phyloP scores from a whole-genome alignment of 2,329 filamentous ascomycete genomes.

The Pseudopyrenochaeta lycopersici region DNA sequence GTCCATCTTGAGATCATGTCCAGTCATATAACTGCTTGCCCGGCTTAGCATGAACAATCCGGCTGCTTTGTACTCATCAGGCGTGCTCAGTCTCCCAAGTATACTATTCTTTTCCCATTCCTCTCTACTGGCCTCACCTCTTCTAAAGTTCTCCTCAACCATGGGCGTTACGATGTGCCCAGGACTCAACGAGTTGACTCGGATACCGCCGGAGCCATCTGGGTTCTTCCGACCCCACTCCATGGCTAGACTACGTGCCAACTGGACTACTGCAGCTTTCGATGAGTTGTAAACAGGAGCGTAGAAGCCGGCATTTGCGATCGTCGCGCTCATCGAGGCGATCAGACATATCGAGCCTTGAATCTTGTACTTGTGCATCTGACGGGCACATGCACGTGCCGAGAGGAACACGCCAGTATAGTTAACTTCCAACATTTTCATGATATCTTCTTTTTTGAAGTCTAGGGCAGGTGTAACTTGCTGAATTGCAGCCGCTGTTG shows the following conservation, averaged over 20 bases:
- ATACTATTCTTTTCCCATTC: conserved; percentile 86
- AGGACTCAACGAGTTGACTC: conserved; percentile 80
- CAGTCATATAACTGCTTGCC: conserved; percentile 50
- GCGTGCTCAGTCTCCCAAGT: conserved; percentile 61
- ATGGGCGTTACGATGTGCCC: conserved; percentile 84
- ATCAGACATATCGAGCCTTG: conserved; percentile 69
- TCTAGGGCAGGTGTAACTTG: conserved; percentile 83
- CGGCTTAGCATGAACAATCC: conserved; percentile 46
- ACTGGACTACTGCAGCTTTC: conserved; percentile 76
- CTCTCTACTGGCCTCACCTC: conserved; percentile 68
- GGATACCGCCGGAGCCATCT: conserved; percentile 70
- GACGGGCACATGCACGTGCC: conserved; percentile 66
- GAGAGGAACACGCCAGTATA: conserved; percentile 69
- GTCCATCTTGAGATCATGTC: conserved; percentile 44
- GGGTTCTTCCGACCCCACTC: conserved; percentile 64
- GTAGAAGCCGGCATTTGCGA: conserved; percentile 69
- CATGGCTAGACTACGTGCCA: conserved; percentile 72
- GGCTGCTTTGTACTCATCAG: conserved; percentile 47
- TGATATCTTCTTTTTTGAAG: conserved; percentile 68
- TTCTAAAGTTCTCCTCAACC: conserved; percentile 79
- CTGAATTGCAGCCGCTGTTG: conserved; percentile 72
- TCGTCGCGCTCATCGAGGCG: conserved; percentile 68
- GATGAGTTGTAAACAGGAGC: conserved; percentile 77
- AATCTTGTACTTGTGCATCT: conserved; percentile 66
- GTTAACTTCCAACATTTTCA: conserved; percentile 67